These are phyloP conservation scores for Penicillium sp. DNA, from an alignment of 2,329 filamentous ascomycete genomes.

Conservation along the genomic window DNA sequence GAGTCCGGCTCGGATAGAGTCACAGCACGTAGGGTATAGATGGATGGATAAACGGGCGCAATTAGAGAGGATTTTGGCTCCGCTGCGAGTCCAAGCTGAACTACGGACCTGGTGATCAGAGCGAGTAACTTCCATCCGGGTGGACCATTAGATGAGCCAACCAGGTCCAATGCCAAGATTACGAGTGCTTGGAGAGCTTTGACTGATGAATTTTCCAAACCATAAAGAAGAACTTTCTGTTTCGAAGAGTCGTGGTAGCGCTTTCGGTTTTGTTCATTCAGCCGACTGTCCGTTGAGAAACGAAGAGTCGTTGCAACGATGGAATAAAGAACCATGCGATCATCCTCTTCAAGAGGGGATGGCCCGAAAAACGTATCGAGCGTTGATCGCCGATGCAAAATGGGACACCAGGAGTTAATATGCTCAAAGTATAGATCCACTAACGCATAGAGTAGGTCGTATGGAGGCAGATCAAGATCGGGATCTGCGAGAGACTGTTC, in stretches of 20 bases:
- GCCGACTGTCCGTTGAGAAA: slow-evolving; percentile 75
- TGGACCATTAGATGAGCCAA: slow-evolving; percentile 85
- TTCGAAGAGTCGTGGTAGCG: slow-evolving; percentile 82
- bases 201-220: slow-evolving; percentile 86
- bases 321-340: slow-evolving; percentile 80
- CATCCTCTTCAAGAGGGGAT: slow-evolving; percentile 75
- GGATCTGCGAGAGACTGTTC: slow-evolving; percentile 51
- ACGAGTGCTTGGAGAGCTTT: slow-evolving; percentile 86
- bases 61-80: slow-evolving; percentile 80
- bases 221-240: slow-evolving; percentile 83
- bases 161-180: slow-evolving; percentile 81
- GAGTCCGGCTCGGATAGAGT: slow-evolving; percentile 80
- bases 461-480: slow-evolving; percentile 73
- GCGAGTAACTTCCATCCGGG: slow-evolving; percentile 92
- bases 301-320: slow-evolving; percentile 87
- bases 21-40: slow-evolving; percentile 85
- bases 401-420: slow-evolving; percentile 84
- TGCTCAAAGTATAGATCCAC: slow-evolving; percentile 80
- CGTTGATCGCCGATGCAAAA: slow-evolving; percentile 82
- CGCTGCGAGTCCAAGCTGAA: slow-evolving; percentile 83
- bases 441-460: slow-evolving; percentile 72
- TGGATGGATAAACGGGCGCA: slow-evolving; percentile 78
- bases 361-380: slow-evolving; percentile 81
- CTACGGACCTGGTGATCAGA: slow-evolving; percentile 83
- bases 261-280: slow-evolving; percentile 73